These are phyloP conservation scores for Oxytropis ochrocephala DNA, from an alignment of 306 rosid genomes.

Conservation along the genomic window DNA sequence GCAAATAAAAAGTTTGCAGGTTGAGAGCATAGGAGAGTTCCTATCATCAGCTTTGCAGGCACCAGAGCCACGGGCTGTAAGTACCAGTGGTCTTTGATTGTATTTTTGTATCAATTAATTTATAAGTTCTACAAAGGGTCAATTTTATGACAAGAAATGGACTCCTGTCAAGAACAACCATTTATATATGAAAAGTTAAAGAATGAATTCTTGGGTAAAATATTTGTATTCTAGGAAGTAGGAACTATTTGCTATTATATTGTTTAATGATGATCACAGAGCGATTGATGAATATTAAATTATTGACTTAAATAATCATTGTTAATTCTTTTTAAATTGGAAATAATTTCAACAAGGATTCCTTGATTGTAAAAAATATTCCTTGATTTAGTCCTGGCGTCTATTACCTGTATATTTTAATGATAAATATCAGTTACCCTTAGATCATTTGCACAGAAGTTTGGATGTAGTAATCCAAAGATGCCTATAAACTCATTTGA, in stretches of 20 bases:
- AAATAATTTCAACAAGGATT: neutral
- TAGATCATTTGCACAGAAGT: neutral
- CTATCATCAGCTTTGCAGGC: conserved; percentile 95
- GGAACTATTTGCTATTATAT: neutral
- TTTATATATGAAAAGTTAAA: neutral
- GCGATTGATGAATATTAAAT: neutral
- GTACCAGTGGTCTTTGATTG: conserved; percentile 20
- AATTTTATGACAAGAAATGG: neutral
- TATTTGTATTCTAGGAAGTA: neutral
- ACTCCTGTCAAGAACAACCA: neutral
- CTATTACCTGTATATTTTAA: neutral
- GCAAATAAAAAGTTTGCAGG: conserved; percentile 98
- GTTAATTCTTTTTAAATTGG: neutral
- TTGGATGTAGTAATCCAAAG: neutral
- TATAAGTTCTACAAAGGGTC: neutral
- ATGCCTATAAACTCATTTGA: neutral
- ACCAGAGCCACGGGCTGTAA: conserved; percentile 74
- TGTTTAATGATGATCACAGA: neutral
- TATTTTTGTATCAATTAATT: neutral
- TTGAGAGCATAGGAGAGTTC: conserved; percentile 84
- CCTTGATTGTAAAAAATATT: neutral
- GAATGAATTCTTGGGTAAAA: neutral
- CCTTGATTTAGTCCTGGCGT: neutral
- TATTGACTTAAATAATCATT: neutral
- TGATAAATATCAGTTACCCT: neutral